Evolutionary conservation across 192 early-diverging fungal genomes (phyloP), one percentile per base, ranked within the genome.

Genomic region (Funneliformis geosporum): DNA sequence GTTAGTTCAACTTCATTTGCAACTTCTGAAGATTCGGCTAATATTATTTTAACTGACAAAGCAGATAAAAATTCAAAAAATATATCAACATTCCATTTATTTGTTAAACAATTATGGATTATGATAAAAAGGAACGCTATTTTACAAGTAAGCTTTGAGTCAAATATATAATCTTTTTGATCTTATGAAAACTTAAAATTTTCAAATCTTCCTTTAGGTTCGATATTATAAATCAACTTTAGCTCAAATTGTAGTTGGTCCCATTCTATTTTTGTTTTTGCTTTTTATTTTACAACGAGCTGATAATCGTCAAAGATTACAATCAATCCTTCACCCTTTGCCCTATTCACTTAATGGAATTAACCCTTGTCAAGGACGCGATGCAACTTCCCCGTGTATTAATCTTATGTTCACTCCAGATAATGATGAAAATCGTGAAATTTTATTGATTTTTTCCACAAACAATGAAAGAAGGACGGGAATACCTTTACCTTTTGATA

Each of bases 111-210:
- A 81, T 84, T 93, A 68, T 66, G 80, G 50, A 88, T 90, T 47
- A 92, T 93, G 92, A 81, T 92, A 42, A 88, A 88, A 83, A 71
- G 90, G 60, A 93, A 93, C 81, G 86, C 86, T 14, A 89, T 86
- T 39, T 83, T 93, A 73, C 91, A 91, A 87, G 91, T 93, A 79
- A 61, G 40, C 59, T 42, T 62, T 55, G 18, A 27, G 18, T 12
- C 59, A 23, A n/a, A 38, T 60, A 6, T 55, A 38, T 44, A 27
- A 23, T 42, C n/a, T n/a, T 28, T 16, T n/a, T 60, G 23, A 12
- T 12, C 43, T 60, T 39, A n/a, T 18, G 25, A 23, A 38, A 40
- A 40, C 18, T 44, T 64, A 11, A 60, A n/a, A n/a, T 42, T 43
- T 27, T 27, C 42, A 16, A 18, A 42, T 42, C n/a, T 69, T 68